Evolutionary conservation across 106 monocot species (phyloP).

Genomic region (Dendrobium huoshanense): DNA sequence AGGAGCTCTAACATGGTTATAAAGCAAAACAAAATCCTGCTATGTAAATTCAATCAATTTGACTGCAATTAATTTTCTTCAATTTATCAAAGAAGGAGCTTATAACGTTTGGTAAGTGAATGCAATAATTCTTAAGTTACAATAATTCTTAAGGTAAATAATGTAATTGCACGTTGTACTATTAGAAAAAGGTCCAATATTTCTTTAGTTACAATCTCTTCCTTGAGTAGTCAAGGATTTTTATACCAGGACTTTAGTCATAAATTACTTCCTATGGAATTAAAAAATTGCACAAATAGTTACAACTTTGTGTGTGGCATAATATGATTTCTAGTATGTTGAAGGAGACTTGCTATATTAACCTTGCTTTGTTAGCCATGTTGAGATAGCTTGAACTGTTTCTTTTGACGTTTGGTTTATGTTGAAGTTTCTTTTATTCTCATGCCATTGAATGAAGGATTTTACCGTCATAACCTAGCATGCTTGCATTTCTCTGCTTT

Average conservation of each 20-base stretch:
- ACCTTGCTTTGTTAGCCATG: background rate
- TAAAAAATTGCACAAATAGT: background rate
- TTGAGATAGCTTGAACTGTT: background rate
- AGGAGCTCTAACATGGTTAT: too few relatives aligned
- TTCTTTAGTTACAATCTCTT: too few relatives aligned
- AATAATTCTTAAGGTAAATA: too few relatives aligned
- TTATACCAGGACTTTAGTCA: background rate
- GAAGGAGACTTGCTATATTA: background rate
- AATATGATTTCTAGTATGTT: background rate
- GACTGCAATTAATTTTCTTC: too few relatives aligned
- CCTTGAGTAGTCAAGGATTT: background rate
- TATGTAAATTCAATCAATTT: too few relatives aligned
- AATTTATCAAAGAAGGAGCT: too few relatives aligned
- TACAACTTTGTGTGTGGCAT: background rate
- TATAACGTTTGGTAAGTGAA: too few relatives aligned
- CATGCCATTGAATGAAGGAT: background rate
- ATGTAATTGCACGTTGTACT: too few relatives aligned
- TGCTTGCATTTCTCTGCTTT: constrained; percentile 8
- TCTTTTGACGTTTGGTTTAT: background rate
- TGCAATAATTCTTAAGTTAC: too few relatives aligned
- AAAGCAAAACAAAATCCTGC: too few relatives aligned
- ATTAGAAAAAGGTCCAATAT: too few relatives aligned
- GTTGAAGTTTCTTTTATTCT: background rate
- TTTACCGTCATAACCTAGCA: background rate
- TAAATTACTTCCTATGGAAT: background rate